phyloP scores from a whole-genome alignment of 345 rosid species.

The Euphorbia pulcherrima region DNA sequence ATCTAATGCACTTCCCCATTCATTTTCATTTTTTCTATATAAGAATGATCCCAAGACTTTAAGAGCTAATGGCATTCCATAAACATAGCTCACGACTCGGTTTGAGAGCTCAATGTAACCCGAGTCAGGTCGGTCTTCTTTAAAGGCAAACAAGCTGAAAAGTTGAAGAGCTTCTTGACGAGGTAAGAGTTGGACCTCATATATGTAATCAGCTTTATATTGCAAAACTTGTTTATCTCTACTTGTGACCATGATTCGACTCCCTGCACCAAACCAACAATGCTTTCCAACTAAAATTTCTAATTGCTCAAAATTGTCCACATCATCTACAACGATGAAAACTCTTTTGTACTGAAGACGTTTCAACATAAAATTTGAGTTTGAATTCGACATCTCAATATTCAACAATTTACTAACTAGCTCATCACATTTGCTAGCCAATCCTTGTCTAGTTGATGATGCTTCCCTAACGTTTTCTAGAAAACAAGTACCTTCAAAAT shows the following conservation, averaged over 20 bases:
- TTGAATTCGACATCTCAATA: neutral
- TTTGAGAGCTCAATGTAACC: neutral
- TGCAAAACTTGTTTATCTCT: constrained; percentile 6
- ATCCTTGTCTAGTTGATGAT: constrained; percentile 1
- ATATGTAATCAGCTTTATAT: neutral
- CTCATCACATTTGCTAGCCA: neutral
- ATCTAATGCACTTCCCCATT: constrained; percentile 3
- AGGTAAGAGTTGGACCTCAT: neutral
- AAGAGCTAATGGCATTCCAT: constrained; percentile 1
- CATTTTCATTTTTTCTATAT: neutral
- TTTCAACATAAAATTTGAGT: neutral
- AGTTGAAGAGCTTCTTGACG: neutral
- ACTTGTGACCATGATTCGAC: constrained; percentile 7
- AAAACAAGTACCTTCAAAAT: neutral
- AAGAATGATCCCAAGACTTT: neutral
- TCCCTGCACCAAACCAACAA: constrained; percentile 7
- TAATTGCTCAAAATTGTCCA: neutral
- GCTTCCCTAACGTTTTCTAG: constrained; percentile 8
- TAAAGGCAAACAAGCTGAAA: neutral
- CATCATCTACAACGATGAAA: constrained; percentile 9
- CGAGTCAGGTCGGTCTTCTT: neutral
- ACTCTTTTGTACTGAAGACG: neutral
- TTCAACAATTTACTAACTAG: neutral
- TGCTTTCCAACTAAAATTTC: neutral
- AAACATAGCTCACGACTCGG: neutral